phyloP scores from a whole-genome alignment of 805 yeast species.

The Wickerhamomyces strasburgensis region DNA sequence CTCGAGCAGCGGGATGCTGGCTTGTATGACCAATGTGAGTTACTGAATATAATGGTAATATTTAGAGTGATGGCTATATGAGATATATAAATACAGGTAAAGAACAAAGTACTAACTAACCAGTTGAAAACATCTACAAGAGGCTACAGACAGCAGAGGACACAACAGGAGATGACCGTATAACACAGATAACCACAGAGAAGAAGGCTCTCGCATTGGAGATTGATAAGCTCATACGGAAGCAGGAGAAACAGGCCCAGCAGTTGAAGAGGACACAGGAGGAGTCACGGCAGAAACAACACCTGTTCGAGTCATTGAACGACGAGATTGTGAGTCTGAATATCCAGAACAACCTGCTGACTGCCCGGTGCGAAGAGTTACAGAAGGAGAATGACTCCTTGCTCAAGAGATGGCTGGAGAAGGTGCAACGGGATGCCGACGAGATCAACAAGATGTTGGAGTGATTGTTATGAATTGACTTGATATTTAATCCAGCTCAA shows the following conservation, averaged over 20 bases:
- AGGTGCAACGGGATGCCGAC: slow-evolving; percentile 56
- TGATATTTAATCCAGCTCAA: no score
- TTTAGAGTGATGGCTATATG: background rate
- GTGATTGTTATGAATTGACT: background rate
- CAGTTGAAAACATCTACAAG: slow-evolving; percentile 14
- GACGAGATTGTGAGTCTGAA: slow-evolving; percentile 62
- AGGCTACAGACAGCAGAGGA: slow-evolving; percentile 16
- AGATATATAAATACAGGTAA: slow-evolving; percentile 19
- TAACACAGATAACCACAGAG: slow-evolving; percentile 5
- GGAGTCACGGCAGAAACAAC: slow-evolving; percentile 40
- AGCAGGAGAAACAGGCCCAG: slow-evolving; percentile 3
- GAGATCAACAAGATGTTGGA: slow-evolving; percentile 35
- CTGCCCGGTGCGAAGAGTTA: slow-evolving; percentile 31
- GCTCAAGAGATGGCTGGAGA: slow-evolving; percentile 55
- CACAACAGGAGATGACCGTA: background rate
- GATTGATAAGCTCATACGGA: slow-evolving; percentile 1
- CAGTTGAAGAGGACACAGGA: slow-evolving; percentile 13
- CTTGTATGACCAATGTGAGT: background rate
- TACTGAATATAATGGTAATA: background rate
- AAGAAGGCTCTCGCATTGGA: slow-evolving; percentile 3
- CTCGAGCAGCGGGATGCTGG: no score
- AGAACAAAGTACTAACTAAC: background rate
- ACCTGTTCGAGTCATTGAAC: slow-evolving; percentile 52
- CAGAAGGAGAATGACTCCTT: slow-evolving; percentile 45
- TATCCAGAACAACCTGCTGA: slow-evolving; percentile 45